These are phyloP conservation scores for Jasminum sambac DNA, from an alignment of 257 asterid genomes.

Conservation along the genomic window DNA sequence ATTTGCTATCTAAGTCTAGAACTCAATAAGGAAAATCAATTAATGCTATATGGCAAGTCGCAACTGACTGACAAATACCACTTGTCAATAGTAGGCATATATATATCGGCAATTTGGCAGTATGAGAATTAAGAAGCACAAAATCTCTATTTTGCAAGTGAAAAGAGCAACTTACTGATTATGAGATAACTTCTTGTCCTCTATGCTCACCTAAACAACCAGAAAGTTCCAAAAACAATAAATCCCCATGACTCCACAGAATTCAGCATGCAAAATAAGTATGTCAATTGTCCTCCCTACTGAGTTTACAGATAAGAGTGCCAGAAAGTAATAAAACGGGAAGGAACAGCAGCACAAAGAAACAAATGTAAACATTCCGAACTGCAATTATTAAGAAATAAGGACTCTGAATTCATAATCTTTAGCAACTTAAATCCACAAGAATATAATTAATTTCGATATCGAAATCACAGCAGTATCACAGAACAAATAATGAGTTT, in stretches of 20 bases:
- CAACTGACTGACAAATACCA: too few species aligned
- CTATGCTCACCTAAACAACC: conserved; percentile 24
- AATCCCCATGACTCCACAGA: neutral
- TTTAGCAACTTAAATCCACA: neutral
- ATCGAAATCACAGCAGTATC: neutral
- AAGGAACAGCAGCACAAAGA: neutral
- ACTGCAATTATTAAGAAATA: neutral
- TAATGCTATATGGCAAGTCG: too few species aligned
- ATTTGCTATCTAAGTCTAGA: too few species aligned
- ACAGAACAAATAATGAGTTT: neutral
- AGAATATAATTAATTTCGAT: neutral
- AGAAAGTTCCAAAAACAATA: neutral
- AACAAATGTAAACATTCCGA: neutral
- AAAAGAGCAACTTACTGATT: conserved; percentile 33
- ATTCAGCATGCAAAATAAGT: neutral
- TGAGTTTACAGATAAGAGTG: neutral
- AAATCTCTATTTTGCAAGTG: neutral
- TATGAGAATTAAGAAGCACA: neutral
- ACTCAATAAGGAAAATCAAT: too few species aligned
- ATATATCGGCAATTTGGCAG: neutral
- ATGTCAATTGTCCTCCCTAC: neutral
- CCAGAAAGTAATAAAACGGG: neutral
- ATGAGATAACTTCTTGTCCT: conserved; percentile 19
- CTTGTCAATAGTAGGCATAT: neutral
- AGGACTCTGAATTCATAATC: neutral